Conservation (phyloP, 441 rosid species). For the Euphorbia neoarborescens region DNA sequence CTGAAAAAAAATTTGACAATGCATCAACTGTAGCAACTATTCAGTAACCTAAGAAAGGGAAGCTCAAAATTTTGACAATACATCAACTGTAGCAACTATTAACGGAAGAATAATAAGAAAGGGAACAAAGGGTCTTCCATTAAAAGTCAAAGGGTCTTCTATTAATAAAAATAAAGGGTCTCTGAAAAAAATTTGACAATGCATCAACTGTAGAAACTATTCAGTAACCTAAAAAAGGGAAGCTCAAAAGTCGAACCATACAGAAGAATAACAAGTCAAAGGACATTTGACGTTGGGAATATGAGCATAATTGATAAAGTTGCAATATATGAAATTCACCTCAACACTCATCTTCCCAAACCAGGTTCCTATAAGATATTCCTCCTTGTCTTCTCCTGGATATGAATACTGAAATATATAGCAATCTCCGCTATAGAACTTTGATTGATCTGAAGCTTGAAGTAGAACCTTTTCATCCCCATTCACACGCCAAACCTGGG, state of each 20-base stretch:
- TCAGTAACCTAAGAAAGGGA: not conserved
- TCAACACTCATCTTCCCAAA: constrained; percentile 77
- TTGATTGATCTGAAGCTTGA: constrained; percentile 69
- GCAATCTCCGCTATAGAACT: constrained; percentile 83
- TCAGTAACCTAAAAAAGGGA: not conserved
- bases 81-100: too few species aligned
- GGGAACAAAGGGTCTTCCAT: too few species aligned
- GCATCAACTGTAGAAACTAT: not conserved
- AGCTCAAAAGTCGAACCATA: not conserved
- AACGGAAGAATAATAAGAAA: not conserved
- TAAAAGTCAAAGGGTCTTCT: not conserved
- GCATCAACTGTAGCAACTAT: not conserved
- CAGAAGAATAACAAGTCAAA: not conserved
- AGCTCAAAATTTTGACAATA: not conserved
- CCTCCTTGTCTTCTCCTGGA: constrained; percentile 87
- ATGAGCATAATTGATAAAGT: constrained; percentile 9
- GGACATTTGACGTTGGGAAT: not conserved
- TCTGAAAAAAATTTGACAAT: constrained; percentile 1
- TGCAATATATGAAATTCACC: constrained; percentile 35
- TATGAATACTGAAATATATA: constrained; percentile 74
- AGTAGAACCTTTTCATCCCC: constrained; percentile 62
- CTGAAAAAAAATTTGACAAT: constrained; percentile 1
- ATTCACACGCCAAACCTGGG: constrained; percentile 84
- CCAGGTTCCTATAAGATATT: constrained; percentile 89
- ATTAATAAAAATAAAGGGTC: too few species aligned